phyloP scores from a whole-genome alignment of 129 eudicot genomes.

The Flaveria ramosissima region DNA sequence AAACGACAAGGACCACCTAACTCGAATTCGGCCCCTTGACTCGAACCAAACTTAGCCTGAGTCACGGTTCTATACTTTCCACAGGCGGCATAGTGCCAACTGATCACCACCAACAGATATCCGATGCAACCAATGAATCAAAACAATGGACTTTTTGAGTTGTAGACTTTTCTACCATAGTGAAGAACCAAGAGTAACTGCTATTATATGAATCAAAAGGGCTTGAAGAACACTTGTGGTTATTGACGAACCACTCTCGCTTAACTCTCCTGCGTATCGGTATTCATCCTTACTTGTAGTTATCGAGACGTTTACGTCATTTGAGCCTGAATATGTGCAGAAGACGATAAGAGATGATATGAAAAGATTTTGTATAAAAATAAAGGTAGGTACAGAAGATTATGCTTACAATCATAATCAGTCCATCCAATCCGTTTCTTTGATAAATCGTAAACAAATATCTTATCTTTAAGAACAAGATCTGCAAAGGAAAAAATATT shows the following conservation, averaged over 20 bases:
- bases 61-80: not conserved
- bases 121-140: not conserved
- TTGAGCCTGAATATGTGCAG: conserved; percentile 59
- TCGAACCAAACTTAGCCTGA: not conserved
- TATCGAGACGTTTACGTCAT: conserved; percentile 79
- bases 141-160: not conserved
- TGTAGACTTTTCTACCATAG: conserved; percentile 22
- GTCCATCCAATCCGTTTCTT: conserved; percentile 89
- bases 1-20: not conserved
- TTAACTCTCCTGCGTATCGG: conserved; percentile 72
- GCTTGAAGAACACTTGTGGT: conserved; percentile 22
- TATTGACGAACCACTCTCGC: conserved; percentile 49
- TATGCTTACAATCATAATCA: conserved; percentile 84
- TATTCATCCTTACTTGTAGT: conserved; percentile 67
- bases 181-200: conserved; percentile 30
- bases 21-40: not conserved
- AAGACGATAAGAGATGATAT: conserved; percentile 1
- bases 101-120: not conserved
- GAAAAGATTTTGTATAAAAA: not conserved
- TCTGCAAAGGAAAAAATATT: conserved; percentile 41
- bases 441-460: conserved; percentile 76
- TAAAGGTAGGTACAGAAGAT: not conserved
- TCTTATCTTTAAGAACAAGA: conserved; percentile 89
- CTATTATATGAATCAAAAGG: conserved; percentile 25
- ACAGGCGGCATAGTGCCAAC: not conserved